Evolutionary conservation across 1,284 basidiomycete genomes (phyloP).

Genomic region (Malassezia restricta): DNA sequence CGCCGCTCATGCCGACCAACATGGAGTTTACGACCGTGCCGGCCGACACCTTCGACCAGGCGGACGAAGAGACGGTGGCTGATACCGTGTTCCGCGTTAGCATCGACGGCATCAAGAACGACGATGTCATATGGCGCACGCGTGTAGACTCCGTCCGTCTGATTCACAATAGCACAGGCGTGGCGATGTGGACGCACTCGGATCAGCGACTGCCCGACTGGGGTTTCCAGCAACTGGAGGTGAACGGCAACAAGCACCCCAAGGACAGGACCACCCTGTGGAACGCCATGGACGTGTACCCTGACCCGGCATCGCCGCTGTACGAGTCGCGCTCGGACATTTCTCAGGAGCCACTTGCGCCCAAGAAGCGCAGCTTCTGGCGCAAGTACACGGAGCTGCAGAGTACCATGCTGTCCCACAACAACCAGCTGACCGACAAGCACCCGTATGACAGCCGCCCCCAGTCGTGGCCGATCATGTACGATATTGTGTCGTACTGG

Average conservation of each 20-base stretch:
- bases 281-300: conserved; percentile 72
- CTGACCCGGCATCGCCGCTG: conserved; percentile 47
- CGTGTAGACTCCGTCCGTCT: conserved; percentile 36
- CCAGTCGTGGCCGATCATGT: conserved; percentile 93
- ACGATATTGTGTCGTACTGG: conserved; percentile 97
- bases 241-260: conserved; percentile 92
- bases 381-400: conserved; percentile 89
- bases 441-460: conserved; percentile 91
- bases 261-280: conserved; percentile 71
- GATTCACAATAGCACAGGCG: conserved; percentile 75
- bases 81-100: conserved; percentile 48
- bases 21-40: conserved; percentile 66
- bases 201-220: conserved; percentile 73
- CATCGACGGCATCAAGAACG: conserved; percentile 20
- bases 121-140: conserved; percentile 19
- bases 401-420: conserved; percentile 90
- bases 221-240: conserved; percentile 92
- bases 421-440: conserved; percentile 80
- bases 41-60: conserved; percentile 51
- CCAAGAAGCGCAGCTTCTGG: conserved; percentile 77
- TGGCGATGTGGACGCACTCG: conserved; percentile 82
- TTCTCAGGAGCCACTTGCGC: conserved; percentile 53
- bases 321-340: conserved; percentile 23
- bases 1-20: conserved; percentile 90
- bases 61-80: conserved; percentile 52